Percentiles rank a stretch among this genome's conserved stretches.
These are phyloP conservation scores for Phytophthora quininea DNA, from an alignment of 352 stramenopile species.

Conservation along the genomic window DNA sequence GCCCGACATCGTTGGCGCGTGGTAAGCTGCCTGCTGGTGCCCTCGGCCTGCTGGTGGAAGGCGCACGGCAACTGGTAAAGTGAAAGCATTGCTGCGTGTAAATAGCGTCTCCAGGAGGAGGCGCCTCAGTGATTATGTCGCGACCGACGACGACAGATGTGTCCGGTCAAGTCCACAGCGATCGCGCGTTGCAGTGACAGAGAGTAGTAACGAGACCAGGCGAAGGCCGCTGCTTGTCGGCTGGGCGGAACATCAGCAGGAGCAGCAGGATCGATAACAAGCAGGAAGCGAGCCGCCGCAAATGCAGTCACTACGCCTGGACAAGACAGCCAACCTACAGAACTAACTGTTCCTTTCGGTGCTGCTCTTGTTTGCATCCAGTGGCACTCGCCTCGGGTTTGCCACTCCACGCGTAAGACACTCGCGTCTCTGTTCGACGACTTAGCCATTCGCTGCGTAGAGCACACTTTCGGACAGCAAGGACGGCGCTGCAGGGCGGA, in stretches of 20 bases:
- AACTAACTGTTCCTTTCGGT: too few relatives aligned
- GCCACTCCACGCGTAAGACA: too few relatives aligned
- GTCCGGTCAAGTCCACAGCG: too few relatives aligned
- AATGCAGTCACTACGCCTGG: too few relatives aligned
- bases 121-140: conserved; percentile 16
- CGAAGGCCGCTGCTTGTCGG: background rate
- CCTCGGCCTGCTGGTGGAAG: background rate
- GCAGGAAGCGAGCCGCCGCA: background rate
- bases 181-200: too few relatives aligned
- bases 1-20: conserved; percentile 17
- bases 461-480: background rate
- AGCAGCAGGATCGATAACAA: background rate
- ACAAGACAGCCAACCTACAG: too few relatives aligned
- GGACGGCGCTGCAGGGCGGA: background rate
- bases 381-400: background rate
- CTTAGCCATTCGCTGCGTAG: too few relatives aligned
- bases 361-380: background rate
- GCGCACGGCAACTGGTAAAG: conserved; percentile 23
- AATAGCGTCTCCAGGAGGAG: background rate
- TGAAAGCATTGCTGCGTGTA: background rate
- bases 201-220: background rate
- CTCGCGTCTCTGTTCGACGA: too few relatives aligned
- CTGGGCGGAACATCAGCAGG: background rate
- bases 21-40: background rate
- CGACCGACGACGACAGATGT: background rate